Percentiles rank a stretch among this genome's conserved stretches.
Evolutionary conservation across 345 rosid species (phyloP).

Genomic region (Linum trigynum): DNA sequence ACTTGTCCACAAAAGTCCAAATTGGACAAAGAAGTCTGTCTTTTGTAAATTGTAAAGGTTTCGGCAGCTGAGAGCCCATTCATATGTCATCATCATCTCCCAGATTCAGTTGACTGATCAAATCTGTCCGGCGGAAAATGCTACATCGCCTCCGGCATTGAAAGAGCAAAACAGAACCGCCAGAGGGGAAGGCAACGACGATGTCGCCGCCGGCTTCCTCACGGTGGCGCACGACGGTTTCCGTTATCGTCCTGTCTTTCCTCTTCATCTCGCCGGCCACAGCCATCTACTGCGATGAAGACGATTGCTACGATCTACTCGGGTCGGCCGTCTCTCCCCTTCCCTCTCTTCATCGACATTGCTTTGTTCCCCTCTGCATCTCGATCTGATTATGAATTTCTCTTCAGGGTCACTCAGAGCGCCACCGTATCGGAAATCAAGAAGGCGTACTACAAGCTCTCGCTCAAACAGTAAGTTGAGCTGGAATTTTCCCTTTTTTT

Average conservation of each 20-base stretch:
- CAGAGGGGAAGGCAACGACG: not conserved
- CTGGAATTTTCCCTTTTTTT: not conserved
- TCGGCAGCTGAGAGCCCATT: too few species aligned
- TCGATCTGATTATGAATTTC: not conserved
- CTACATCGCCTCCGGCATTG: too few species aligned
- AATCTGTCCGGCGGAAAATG: too few species aligned
- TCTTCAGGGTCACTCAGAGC: slow-evolving; percentile 61
- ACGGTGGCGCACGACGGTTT: slow-evolving; percentile 39
- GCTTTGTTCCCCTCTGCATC: not conserved
- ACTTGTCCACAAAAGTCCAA: too few species aligned
- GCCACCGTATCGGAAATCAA: slow-evolving; percentile 91
- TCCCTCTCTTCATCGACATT: not conserved
- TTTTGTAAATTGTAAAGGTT: too few species aligned
- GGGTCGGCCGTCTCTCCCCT: slow-evolving; percentile 36
- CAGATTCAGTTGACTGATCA: too few species aligned
- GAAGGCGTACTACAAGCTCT: slow-evolving; percentile 90
- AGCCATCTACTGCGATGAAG: slow-evolving; percentile 93
- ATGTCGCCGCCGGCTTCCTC: slow-evolving; percentile 57
- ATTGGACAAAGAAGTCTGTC: too few species aligned
- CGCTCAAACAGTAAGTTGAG: slow-evolving; percentile 58
- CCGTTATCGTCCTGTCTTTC: slow-evolving; percentile 24
- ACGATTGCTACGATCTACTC: slow-evolving; percentile 92
- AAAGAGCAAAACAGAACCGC: too few species aligned
- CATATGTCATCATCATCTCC: too few species aligned
- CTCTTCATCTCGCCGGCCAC: slow-evolving; percentile 40